Evolutionary conservation across 169 alveolate species (phyloP).

Genomic region (Plasmodium gaboni): DNA sequence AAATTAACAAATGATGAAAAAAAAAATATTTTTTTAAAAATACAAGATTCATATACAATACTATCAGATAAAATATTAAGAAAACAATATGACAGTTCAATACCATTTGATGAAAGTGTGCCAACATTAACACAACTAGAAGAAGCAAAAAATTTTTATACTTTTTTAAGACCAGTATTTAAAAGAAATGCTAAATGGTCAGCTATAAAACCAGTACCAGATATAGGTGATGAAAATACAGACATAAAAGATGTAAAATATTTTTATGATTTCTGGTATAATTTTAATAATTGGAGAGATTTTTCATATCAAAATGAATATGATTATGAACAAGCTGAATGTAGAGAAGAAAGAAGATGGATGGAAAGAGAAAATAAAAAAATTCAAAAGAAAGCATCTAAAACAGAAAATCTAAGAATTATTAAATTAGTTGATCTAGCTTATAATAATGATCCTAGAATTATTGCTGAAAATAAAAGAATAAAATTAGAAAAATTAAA

Average conservation of each 20-base stretch:
- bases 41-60: conserved; percentile 95
- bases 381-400: conserved; percentile 89
- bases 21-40: conserved; percentile 86
- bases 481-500: conserved; percentile 83
- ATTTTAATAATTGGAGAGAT: conserved; percentile 93
- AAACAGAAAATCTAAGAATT: conserved; percentile 92
- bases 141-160: conserved; percentile 85
- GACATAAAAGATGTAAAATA: conserved; percentile 88
- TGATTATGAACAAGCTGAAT: conserved; percentile 92
- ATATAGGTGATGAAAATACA: conserved; percentile 90
- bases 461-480: conserved; percentile 82
- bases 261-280: conserved; percentile 94
- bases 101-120: conserved; percentile 94
- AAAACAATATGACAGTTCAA: conserved; percentile 92
- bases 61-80: conserved; percentile 90
- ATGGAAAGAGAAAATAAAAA: conserved; percentile 95
- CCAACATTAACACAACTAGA: conserved; percentile 89
- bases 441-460: conserved; percentile 90
- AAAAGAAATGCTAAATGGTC: conserved; percentile 91
- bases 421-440: conserved; percentile 92
- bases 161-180: conserved; percentile 88
- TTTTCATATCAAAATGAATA: conserved; percentile 93
- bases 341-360: conserved; percentile 95
- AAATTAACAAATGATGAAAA: conserved; percentile 79
- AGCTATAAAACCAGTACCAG: conserved; percentile 93